Base-by-base conservation (phyloP, 1,284 basidiomycete genomes). In the Sparassis latifolia region DNA sequence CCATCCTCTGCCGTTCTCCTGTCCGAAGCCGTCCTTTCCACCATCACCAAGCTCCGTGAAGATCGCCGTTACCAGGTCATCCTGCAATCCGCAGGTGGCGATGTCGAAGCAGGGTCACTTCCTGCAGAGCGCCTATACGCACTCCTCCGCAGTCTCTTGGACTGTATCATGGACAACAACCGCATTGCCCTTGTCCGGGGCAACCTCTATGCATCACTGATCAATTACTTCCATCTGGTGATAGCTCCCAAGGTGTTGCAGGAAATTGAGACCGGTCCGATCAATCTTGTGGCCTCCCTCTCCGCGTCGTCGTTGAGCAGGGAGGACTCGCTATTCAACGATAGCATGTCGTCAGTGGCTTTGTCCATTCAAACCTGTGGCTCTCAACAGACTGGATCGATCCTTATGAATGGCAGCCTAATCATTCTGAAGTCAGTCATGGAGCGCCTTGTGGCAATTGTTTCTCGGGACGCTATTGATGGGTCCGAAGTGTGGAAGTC, bases 401-500 rank as follows among this genome's bases (percentile, higher is more conserved):
- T 72, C 2, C 69, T 92, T n/a, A 81, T 87, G 52, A 61, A 67
- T 6, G 80, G 82, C 1, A 86, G 84, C 51, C 68, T 88, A 5
- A 63, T 74, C 0, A 72, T 88, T 48, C 68, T 91, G 63, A 87
- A 84, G 62, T 68, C 70, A 29, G 69, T 80, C 33, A 73, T 83
- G 50, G 95, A 97, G 52, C 79, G 87, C 3, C 71, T 99, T 27
- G 75, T 95, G 0, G 70, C 83, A 0, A 75, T 84, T n/a, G 74
- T 97, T 31, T 85, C 90, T 37, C 79, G 92, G 20, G 96, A 99
- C 64, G 94, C 93, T 1, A 88, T 95, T 52, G 94, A 97, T 59
- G 94, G 93, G 7, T 84, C 88, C 32, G 94, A 97, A 64, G 90
- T 98, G 0, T 97, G 95, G 94, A 92, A 94, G 71, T 96, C 95